Percentiles rank a stretch among this genome's conserved stretches.
These are phyloP conservation scores for Volvox reticuliferus DNA, from an alignment of 139 green algal species.

Conservation along the genomic window DNA sequence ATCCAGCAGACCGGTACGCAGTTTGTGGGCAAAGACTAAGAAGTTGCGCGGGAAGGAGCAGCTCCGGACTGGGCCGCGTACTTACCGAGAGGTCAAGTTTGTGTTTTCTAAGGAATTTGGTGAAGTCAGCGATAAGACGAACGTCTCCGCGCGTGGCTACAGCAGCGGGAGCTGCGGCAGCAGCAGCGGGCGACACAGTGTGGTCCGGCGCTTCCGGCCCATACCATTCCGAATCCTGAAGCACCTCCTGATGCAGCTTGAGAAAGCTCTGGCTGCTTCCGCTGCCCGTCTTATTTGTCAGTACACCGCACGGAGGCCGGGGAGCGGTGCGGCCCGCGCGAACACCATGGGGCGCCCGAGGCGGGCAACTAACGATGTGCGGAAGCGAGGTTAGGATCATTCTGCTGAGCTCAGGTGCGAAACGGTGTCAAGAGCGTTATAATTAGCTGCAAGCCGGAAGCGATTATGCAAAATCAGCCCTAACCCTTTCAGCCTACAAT, in stretches of 20 bases:
- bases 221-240: constrained; percentile 19
- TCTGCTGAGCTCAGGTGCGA: neutral
- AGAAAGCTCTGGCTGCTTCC: neutral
- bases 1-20: no score
- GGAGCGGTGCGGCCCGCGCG: neutral
- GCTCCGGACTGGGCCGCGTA: neutral
- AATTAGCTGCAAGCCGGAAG: no score
- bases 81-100: constrained; percentile 24
- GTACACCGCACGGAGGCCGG: neutral
- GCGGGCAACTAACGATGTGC: neutral
- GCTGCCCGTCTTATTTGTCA: neutral
- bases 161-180: neutral
- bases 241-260: neutral
- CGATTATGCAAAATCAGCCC: no score
- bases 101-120: neutral
- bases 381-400: neutral
- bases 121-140: constrained; percentile 14
- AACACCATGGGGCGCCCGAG: neutral
- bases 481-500: no score
- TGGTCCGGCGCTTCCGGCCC: neutral
- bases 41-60: no score
- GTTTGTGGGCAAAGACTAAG: no score
- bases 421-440: no score
- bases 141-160: neutral
- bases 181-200: neutral